phyloP scores from a whole-genome alignment of 495 filamentous ascomycete genomes.

The Daldinia bambusicola region DNA sequence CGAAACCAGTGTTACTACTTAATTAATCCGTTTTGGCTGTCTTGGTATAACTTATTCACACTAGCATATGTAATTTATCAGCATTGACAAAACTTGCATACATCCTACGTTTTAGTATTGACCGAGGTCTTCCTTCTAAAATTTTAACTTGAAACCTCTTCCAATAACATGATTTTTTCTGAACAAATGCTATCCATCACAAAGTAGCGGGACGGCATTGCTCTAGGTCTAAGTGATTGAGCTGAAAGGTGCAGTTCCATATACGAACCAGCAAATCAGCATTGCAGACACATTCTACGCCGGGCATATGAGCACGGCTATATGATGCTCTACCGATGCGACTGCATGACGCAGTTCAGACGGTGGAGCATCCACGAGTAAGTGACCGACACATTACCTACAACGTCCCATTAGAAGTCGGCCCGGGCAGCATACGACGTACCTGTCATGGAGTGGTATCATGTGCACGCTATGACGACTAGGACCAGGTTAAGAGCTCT shows the following conservation, averaged over 20 bases:
- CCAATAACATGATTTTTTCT: no score
- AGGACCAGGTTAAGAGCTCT: neutral
- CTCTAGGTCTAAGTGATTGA: neutral
- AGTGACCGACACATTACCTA: slow-evolving; percentile 1
- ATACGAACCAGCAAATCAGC: slow-evolving; percentile 26
- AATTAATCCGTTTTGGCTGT: neutral
- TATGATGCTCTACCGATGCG: neutral
- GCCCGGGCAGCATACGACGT: slow-evolving; percentile 21
- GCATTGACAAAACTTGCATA: neutral
- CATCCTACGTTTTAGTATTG: neutral
- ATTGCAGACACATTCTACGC: neutral
- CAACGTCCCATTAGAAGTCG: slow-evolving; percentile 24
- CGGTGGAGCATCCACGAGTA: neutral
- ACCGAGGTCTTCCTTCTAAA: neutral
- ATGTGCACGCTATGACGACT: neutral
- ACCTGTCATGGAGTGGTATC: slow-evolving; percentile 16
- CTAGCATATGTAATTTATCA: neutral
- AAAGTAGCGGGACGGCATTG: neutral
- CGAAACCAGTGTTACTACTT: no score
- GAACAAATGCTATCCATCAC: no score
- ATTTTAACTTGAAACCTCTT: neutral
- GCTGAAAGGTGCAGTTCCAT: neutral
- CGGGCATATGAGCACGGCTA: neutral
- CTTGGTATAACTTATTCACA: neutral
- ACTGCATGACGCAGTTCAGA: neutral